phyloP scores from a whole-genome alignment of 768 basidiomycete genomes.

The Flagelloscypha sp. region DNA sequence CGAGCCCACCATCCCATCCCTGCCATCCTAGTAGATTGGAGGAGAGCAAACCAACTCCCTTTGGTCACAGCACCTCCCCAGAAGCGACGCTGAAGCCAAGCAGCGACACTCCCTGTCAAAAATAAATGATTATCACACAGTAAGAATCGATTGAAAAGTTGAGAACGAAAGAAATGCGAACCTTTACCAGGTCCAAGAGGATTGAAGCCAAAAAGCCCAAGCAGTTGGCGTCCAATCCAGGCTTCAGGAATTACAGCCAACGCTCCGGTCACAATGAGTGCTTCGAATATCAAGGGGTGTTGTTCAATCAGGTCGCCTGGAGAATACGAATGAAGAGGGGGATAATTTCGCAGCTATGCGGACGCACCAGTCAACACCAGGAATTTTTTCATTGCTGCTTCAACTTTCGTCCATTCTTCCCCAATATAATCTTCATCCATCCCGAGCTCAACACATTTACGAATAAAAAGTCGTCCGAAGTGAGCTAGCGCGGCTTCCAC shows the following conservation, averaged over 20 bases:
- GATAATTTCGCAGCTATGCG: neutral
- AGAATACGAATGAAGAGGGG: neutral
- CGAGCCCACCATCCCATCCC: constrained; percentile 3
- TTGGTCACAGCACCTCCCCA: constrained; percentile 21
- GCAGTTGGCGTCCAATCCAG: constrained; percentile 21
- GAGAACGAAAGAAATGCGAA: constrained; percentile 5
- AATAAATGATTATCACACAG: neutral
- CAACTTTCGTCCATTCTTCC: constrained; percentile 16
- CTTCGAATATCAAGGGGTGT: constrained; percentile 22
- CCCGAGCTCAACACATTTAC: constrained; percentile 13
- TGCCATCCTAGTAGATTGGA: constrained; percentile 24
- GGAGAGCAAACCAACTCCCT: constrained; percentile 26
- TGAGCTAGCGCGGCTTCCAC: constrained; percentile 16
- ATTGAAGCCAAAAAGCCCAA: constrained; percentile 28
- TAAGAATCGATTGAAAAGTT: neutral
- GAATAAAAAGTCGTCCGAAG: constrained; percentile 18
- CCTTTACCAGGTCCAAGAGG: constrained; percentile 26
- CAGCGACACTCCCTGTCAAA: constrained; percentile 24
- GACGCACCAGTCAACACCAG: constrained; percentile 17
- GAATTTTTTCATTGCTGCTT: constrained; percentile 14
- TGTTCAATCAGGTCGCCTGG: constrained; percentile 28
- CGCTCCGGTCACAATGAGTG: constrained; percentile 16
- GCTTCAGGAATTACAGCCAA: constrained; percentile 22
- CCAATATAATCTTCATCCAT: constrained; percentile 17
- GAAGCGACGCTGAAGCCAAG: constrained; percentile 27